Evolutionary conservation across 371 early-diverging fungal species (phyloP).

Genomic region (Mucor circinelloides): DNA sequence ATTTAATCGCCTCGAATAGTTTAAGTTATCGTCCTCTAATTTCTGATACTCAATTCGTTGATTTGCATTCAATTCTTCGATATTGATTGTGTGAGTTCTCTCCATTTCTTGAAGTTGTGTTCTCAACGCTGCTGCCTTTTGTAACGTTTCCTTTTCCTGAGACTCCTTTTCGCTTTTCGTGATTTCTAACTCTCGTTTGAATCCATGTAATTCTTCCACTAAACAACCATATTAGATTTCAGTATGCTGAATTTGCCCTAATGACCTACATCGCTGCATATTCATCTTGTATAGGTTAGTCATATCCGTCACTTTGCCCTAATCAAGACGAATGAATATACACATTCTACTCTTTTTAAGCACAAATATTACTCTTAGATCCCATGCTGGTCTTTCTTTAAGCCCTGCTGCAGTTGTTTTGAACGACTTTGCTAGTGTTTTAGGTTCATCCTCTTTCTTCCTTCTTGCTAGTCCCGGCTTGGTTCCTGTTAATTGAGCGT

Average conservation of each 20-base stretch:
- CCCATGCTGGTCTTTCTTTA: conserved; percentile 45
- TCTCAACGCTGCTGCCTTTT: conserved; percentile 26
- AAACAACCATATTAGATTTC: background rate
- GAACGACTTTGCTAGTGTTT: conserved; percentile 8
- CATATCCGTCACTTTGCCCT: conserved; percentile 47
- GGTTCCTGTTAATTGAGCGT: conserved; percentile 10
- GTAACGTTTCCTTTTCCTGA: conserved; percentile 32
- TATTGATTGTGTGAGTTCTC: conserved; percentile 22
- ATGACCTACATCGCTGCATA: conserved; percentile 26
- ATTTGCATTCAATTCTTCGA: conserved; percentile 31
- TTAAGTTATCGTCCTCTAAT: conserved; percentile 36
- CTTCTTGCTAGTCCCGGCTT: background rate
- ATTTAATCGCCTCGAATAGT: conserved; percentile 25
- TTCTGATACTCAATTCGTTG: conserved; percentile 40
- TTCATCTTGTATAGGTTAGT: conserved; percentile 30
- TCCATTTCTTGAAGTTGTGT: conserved; percentile 22
- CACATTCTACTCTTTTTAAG: background rate
- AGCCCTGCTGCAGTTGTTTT: conserved; percentile 11
- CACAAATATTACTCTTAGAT: conserved; percentile 34
- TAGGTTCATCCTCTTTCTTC: conserved; percentile 3
- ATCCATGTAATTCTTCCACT: conserved; percentile 31
- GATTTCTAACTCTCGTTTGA: conserved; percentile 29
- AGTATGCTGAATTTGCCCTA: background rate
- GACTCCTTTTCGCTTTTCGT: conserved; percentile 33
- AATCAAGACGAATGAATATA: background rate